Evolutionary conservation across 768 basidiomycete species (phyloP), one percentile per base, ranked within the genome.

Genomic region (Lyophyllum decastes): DNA sequence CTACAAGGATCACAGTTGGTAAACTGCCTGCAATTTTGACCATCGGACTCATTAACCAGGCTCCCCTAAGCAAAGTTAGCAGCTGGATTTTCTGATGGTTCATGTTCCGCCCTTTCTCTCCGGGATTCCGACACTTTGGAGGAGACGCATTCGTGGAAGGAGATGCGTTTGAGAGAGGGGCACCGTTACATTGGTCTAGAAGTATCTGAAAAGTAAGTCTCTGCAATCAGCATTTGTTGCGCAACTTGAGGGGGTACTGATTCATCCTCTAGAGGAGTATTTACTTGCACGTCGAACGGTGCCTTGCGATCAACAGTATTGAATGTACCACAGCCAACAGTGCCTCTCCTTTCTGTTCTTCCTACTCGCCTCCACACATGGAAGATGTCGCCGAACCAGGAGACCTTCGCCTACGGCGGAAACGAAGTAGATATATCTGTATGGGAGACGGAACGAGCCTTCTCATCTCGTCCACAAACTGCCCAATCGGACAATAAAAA

Each of bases 351-450:
- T 33, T 74, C 78, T 7, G 75, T 75, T 9, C 79, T 94, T 46
- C 91, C 92, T 2, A 85, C 80, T 58, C 85, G 89, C 21, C 76
- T 94, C n/a, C 74, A 72, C 46, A 84, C 82, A 53, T 92, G 90
- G 88, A 78, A 79, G 30, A 65, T 91, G 22, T 82, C 85, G 1
- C 66, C 73, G 17, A 74, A 82, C 57, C 73, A 72, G 2, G 68
- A 77, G 34, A 80, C 80, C 0, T 94, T 95, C 73, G 81, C 86
- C 2, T 94, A 93, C 60, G 93, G 88, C 12, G 93, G 93, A 2
- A 86, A 94, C 60, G 93, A 95, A 71, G 90, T 95, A 17, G 90
- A 93, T 55, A 69, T 90, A 2, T 94, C 92, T 1, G 66, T 94
- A 2, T 95, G 93, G 93, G 76, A 89, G 65, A 80, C 82, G 7